phyloP scores from a whole-genome alignment of 768 basidiomycete species.

The Holtermanniella nyarrowii region DNA sequence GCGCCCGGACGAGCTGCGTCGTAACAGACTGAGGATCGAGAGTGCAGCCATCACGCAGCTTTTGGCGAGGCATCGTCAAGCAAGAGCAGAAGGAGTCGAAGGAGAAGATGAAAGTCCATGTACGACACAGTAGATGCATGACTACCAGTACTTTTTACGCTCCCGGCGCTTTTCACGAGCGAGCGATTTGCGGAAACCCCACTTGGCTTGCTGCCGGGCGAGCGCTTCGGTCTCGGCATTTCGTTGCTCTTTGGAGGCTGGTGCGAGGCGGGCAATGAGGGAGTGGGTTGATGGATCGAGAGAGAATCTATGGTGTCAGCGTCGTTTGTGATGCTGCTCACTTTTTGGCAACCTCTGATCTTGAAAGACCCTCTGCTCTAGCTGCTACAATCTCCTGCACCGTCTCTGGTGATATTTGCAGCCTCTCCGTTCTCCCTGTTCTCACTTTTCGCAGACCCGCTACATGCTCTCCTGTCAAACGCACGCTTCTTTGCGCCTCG shows the following conservation, averaged over 20 bases:
- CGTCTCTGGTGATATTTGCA: slow-evolving; percentile 5
- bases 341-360: slow-evolving; percentile 24
- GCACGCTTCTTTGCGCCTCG: slow-evolving; percentile 2
- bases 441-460: slow-evolving; percentile 17
- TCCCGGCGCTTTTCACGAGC: slow-evolving; percentile 25
- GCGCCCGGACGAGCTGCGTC: neutral
- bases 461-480: slow-evolving; percentile 22
- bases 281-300: slow-evolving; percentile 6
- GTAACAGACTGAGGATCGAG: neutral
- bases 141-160: slow-evolving; percentile 38
- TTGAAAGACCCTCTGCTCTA: slow-evolving; percentile 22
- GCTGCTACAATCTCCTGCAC: slow-evolving; percentile 20
- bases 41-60: neutral
- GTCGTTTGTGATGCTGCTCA: slow-evolving; percentile 12
- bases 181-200: slow-evolving; percentile 35
- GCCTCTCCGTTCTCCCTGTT: slow-evolving; percentile 12
- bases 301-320: slow-evolving; percentile 12
- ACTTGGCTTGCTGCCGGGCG: slow-evolving; percentile 15
- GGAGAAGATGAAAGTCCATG: neutral
- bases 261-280: slow-evolving; percentile 26
- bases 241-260: slow-evolving; percentile 15
- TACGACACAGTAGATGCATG: neutral
- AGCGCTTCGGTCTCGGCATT: slow-evolving; percentile 8
- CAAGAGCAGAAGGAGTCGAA: neutral
- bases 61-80: neutral